Conservation (phyloP, 169 alveolate species). For the Perkinsus olseni region DNA sequence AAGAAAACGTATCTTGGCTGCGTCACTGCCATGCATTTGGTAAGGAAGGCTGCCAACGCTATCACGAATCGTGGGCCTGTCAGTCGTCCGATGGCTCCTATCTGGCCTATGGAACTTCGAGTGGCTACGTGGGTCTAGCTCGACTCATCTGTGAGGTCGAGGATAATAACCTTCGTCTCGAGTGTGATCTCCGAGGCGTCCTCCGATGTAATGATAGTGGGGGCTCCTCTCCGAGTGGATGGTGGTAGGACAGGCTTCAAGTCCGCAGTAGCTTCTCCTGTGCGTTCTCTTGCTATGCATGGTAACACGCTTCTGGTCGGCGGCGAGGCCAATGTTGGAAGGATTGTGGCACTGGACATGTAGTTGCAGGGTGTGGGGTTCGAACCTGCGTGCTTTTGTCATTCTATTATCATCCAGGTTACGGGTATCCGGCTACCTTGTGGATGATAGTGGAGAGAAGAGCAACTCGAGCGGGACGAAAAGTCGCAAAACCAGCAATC, state of each 20-base stretch:
- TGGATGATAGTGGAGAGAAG: background rate
- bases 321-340: background rate
- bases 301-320: background rate
- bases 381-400: background rate
- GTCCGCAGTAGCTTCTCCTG: background rate
- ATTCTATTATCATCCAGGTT: background rate
- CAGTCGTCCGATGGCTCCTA: background rate
- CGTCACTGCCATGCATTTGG: background rate
- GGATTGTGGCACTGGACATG: background rate
- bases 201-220: background rate
- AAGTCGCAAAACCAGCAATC: background rate
- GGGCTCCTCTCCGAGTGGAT: too few species aligned
- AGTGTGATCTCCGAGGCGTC: background rate
- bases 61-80: background rate
- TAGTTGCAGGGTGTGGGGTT: background rate
- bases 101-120: background rate
- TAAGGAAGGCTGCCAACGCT: background rate
- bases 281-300: background rate
- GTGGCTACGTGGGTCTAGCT: background rate
- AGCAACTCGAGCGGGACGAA: background rate
- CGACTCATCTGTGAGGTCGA: background rate
- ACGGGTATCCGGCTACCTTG: background rate
- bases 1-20: background rate
- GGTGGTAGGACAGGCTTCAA: background rate
- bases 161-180: background rate